Conservation (phyloP, 1,284 basidiomycete species). For the Heterobasidion irregulare region DNA sequence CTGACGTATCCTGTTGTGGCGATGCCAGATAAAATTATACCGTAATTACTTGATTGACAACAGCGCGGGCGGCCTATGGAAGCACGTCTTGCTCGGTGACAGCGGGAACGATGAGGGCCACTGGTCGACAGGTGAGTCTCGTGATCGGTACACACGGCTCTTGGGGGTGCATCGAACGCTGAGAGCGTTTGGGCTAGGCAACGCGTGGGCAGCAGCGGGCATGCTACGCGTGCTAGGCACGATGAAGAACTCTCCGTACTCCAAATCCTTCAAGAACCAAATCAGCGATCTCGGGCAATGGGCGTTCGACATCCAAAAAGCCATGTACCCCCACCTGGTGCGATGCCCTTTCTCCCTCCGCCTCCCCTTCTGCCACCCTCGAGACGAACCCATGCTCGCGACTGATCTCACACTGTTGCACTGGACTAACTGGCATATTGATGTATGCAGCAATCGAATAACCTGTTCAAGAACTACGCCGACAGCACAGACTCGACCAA, state of each 20-base stretch:
- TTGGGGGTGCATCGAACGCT: background rate
- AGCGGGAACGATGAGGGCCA: constrained; percentile 46
- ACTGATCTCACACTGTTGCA: too few relatives aligned
- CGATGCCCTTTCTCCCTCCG: constrained; percentile 7
- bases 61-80: constrained; percentile 49
- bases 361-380: background rate
- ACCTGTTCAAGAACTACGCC: constrained; percentile 74
- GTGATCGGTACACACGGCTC: background rate
- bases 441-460: constrained; percentile 33
- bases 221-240: constrained; percentile 79
- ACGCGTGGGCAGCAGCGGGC: constrained; percentile 81
- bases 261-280: constrained; percentile 39
- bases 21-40: constrained; percentile 60
- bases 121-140: constrained; percentile 63
- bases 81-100: constrained; percentile 53
- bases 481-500: constrained; percentile 30
- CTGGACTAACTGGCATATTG: too few relatives aligned
- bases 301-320: constrained; percentile 68
- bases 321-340: constrained; percentile 53
- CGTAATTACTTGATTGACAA: constrained; percentile 52
- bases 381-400: too few relatives aligned
- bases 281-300: constrained; percentile 56
- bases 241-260: constrained; percentile 55
- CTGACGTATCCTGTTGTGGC: background rate
- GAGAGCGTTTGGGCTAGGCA: constrained; percentile 36